Base-by-base conservation (phyloP, 176 grass and related monocot species). In the Musa troglodytarum region DNA sequence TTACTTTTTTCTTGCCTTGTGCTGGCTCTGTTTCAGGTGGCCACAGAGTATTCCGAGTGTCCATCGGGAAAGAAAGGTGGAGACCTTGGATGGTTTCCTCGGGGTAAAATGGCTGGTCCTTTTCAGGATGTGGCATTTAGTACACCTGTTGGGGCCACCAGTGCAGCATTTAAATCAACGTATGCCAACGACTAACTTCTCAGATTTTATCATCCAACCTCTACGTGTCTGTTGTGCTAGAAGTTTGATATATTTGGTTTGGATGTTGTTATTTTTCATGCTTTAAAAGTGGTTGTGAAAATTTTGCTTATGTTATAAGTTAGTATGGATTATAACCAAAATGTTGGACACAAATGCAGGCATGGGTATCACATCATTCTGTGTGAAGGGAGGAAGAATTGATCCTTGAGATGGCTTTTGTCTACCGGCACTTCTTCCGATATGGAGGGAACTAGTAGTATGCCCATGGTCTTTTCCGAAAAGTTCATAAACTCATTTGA, bases 51-150 rank as follows among this genome's bases (percentile, higher is more conserved):
- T 62, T 98, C 95, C 22, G 90, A 98, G 80, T 98, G 95, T 72
- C 90, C 95, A 71, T 98, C 95, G 54, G 90, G 86, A 51, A 98
- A 98, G 90, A 93, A 98, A 90, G 95, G 95, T 74, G 95, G 95
- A 76, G 95, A 98, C 72, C 88, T 98, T 76, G 95, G 95, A 55
- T 98, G 95, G 95, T 98, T 98, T 73, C 90, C 95, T 1, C 85
- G 95, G 2, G 90, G 95, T 15, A 99, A 99, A 87, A 99, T 94
- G 95, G 95, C 95, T 65, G 90, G 95, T 0, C 95, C 90, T 84
- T 99, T 99, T 74, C 88, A 99, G 78, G 95, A 99, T 56, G 95
- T 99, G 76, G 95, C 95, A 50, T 99, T 94, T 53, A 86, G 52
- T 82, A 99, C 95, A 76, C 80, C 84, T 69, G 75, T 94, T 78